Base-by-base conservation (phyloP, 257 asterid genomes). In the Fraxinus excelsior region DNA sequence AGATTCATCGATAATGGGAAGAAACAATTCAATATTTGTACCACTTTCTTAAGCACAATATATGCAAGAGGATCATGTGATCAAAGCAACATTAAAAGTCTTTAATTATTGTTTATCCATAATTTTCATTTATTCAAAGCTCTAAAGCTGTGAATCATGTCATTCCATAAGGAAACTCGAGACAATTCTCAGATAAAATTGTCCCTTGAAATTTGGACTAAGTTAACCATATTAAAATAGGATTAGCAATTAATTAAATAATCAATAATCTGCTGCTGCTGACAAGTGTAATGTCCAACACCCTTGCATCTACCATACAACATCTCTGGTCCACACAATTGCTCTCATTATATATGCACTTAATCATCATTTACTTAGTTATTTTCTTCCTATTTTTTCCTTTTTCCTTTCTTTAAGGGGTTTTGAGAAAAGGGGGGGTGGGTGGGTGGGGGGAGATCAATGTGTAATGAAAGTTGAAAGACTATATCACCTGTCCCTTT, bases 401-500 rank as follows among this genome's bases (percentile, higher is more conserved):
- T 56, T n/a, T 18, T 51, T 19, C 3, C 18, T 4, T n/a, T 53
- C 4, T 53, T 53, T 53, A 3, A 0, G 0, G 38, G 38, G 38
- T 5, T 7, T 34, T 26, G 28, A 19, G 64, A 0, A n/a, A n/a
- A n/a, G n/a, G n/a, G n/a, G n/a, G n/a, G n/a, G n/a, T n/a, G n/a
- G n/a, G n/a, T n/a, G n/a, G n/a, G n/a, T n/a, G 10, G 6, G 38
- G 5, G 38, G 8, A 38, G 44, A 38, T 38, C 44, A 0, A 38
- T 25, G 32, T 14, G 11, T 56, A 56, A 56, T 60, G 16, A 25
- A 60, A 60, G 18, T 25, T 21, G 67, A 60, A 77, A 64, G 72
- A 65, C 60, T 56, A 80, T 28, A 76, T 65, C 82, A 95, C 99
- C 98, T 84, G 83, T 81, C 28, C 88, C 97, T 78, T 88, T 91